Evolutionary conservation across 2,329 filamentous ascomycete genomes (phyloP).

Genomic region (Didymella segeticola): DNA sequence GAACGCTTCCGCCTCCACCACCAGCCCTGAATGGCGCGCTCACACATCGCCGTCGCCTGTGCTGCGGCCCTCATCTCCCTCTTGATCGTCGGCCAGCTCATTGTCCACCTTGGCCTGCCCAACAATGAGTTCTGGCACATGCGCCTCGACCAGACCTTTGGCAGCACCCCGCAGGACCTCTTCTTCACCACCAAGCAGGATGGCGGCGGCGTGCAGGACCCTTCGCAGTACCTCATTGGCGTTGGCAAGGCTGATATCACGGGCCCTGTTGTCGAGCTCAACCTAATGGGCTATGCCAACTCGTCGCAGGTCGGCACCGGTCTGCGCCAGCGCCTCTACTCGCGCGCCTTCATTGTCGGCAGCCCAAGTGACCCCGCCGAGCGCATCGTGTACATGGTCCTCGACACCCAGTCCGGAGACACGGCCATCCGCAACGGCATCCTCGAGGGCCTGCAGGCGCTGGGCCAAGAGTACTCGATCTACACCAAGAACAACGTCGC

Average conservation of each 20-base stretch:
- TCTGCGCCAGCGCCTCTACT: slow-evolving; percentile 85
- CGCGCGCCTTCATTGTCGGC: slow-evolving; percentile 86
- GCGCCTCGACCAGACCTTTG: slow-evolving; percentile 31
- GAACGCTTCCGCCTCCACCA: slow-evolving; percentile 26
- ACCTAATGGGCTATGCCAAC: slow-evolving; percentile 91
- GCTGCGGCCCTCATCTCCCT: slow-evolving; percentile 43
- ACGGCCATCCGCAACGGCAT: slow-evolving; percentile 90
- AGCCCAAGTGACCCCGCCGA: slow-evolving; percentile 69
- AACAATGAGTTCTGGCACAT: slow-evolving; percentile 47
- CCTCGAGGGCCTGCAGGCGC: slow-evolving; percentile 70
- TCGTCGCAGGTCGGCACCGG: slow-evolving; percentile 82
- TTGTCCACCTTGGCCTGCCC: slow-evolving; percentile 45
- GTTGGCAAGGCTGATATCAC: slow-evolving; percentile 77
- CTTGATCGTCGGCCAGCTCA: slow-evolving; percentile 45
- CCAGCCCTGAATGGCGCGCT: slow-evolving; percentile 47
- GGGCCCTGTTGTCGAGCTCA: slow-evolving; percentile 85
- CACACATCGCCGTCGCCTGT: slow-evolving; percentile 48
- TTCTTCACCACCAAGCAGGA: slow-evolving; percentile 39
- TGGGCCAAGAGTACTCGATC: slow-evolving; percentile 75
- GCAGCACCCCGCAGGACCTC: slow-evolving; percentile 33
- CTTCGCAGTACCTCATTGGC: slow-evolving; percentile 66
- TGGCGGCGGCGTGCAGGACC: slow-evolving; percentile 40
- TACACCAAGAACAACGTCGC: slow-evolving; percentile 85
- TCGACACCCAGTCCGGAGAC: slow-evolving; percentile 88
- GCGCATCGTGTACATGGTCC: slow-evolving; percentile 83